Percentiles rank a stretch among this genome's conserved stretches.
Conservation (phyloP, 2,329 filamentous ascomycete species). For the Bretziella fagacearum region DNA sequence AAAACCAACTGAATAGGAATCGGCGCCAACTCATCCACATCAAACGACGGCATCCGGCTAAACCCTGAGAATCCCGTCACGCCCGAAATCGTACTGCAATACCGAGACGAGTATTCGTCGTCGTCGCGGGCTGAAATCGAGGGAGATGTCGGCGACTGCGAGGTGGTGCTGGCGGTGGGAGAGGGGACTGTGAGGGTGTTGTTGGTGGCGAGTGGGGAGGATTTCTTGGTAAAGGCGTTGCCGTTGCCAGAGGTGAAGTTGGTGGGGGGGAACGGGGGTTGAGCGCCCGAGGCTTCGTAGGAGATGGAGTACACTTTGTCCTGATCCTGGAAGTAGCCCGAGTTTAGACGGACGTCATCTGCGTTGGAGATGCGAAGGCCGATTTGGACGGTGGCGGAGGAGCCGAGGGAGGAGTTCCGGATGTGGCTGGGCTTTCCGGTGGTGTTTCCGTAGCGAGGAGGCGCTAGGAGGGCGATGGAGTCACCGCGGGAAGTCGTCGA, state of each 20-base stretch:
- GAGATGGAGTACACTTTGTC: slow-evolving; percentile 25
- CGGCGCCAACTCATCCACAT: slow-evolving; percentile 1
- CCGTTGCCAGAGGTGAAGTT: not conserved
- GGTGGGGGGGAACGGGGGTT: not conserved
- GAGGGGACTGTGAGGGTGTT: not conserved
- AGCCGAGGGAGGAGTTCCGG: slow-evolving; percentile 33
- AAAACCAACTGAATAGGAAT: not conserved
- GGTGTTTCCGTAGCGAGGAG: slow-evolving; percentile 8
- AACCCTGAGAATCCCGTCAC: slow-evolving; percentile 10
- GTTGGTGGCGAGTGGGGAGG: slow-evolving; percentile 20
- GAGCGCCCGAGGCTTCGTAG: slow-evolving; percentile 15
- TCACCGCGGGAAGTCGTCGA: not conserved
- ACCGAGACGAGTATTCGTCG: slow-evolving; percentile 15
- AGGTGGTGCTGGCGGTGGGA: slow-evolving; percentile 16
- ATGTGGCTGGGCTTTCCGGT: slow-evolving; percentile 25
- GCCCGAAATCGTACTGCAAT: slow-evolving; percentile 9
- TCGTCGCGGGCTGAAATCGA: not conserved
- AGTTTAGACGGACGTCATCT: slow-evolving; percentile 29
- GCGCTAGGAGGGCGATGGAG: slow-evolving; percentile 3
- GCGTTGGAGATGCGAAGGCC: slow-evolving; percentile 49
- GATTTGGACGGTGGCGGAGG: slow-evolving; percentile 54
- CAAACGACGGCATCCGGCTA: slow-evolving; percentile 3
- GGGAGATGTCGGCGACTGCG: not conserved
- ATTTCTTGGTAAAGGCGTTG: slow-evolving; percentile 9
- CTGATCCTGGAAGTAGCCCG: slow-evolving; percentile 20